Percentiles rank a stretch among this genome's conserved stretches.
Conservation (phyloP, 257 asterid genomes). For the Primulina eburnea region DNA sequence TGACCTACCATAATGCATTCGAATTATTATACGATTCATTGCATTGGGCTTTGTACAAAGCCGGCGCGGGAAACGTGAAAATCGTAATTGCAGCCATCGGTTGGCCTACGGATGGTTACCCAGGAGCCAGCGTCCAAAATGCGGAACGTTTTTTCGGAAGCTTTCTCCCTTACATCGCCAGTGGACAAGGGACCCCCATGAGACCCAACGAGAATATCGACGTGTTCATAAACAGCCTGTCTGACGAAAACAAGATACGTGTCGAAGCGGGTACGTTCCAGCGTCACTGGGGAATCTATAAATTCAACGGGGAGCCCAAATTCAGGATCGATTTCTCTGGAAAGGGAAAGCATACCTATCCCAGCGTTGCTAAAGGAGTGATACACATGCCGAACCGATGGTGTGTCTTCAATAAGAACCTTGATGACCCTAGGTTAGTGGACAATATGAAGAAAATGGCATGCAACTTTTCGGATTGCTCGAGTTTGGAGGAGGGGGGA, state of each 20-base stretch:
- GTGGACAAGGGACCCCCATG: constrained; percentile 46
- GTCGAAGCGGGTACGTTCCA: constrained; percentile 25
- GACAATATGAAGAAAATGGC: neutral
- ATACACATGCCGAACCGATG: constrained; percentile 36
- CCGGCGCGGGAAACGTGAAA: constrained; percentile 27
- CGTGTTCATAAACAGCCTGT: constrained; percentile 31
- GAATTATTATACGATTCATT: constrained; percentile 44
- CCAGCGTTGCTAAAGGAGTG: constrained; percentile 39
- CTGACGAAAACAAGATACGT: constrained; percentile 40
- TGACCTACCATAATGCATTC: constrained; percentile 35
- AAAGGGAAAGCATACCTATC: constrained; percentile 29
- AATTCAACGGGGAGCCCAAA: constrained; percentile 52
- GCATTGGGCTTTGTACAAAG: constrained; percentile 37
- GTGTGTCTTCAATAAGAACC: constrained; percentile 33
- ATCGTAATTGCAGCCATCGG: constrained; percentile 48
- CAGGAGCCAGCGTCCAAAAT: constrained; percentile 20
- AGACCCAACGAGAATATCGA: constrained; percentile 35
- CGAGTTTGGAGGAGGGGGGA: constrained; percentile 36
- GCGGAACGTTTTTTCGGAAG: constrained; percentile 42
- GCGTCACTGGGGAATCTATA: constrained; percentile 61
- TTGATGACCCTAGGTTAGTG: neutral
- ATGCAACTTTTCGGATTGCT: constrained; percentile 37
- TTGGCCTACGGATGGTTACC: constrained; percentile 60
- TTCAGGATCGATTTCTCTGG: constrained; percentile 49
- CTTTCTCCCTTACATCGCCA: constrained; percentile 29